phyloP scores from a whole-genome alignment of 1,284 basidiomycete species.

The Stygiomarasmius scandens region DNA sequence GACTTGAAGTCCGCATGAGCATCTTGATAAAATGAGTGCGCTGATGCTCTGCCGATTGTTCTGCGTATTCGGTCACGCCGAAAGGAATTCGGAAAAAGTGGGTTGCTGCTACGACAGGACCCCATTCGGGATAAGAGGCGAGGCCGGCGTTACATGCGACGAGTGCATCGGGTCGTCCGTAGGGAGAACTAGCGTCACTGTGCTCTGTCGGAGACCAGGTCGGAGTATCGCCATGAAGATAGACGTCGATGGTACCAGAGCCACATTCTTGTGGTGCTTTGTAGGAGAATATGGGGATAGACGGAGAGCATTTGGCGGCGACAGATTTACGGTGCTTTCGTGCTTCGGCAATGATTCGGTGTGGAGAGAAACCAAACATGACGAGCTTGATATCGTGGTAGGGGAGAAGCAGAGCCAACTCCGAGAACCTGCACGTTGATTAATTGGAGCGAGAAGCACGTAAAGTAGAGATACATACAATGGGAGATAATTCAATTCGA shows the following conservation, averaged over 20 bases:
- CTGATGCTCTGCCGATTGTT: too few species aligned
- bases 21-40: too few species aligned
- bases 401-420: conserved; percentile 42
- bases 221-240: conserved; percentile 31
- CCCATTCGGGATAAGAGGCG: conserved; percentile 37
- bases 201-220: conserved; percentile 1
- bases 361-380: conserved; percentile 37
- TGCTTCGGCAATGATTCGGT: conserved; percentile 24
- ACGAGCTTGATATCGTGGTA: conserved; percentile 41
- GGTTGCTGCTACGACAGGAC: conserved; percentile 32
- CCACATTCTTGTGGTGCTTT: conserved; percentile 36
- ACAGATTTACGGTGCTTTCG: too few species aligned
- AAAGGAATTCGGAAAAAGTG: conserved; percentile 20
- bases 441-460: conserved; percentile 1
- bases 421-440: conserved; percentile 34
- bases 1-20: neutral
- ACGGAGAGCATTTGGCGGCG: conserved; percentile 25
- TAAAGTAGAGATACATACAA: conserved; percentile 30
- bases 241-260: conserved; percentile 30
- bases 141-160: conserved; percentile 36
- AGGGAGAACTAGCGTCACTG: neutral
- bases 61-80: too few species aligned
- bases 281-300: conserved; percentile 35
- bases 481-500: conserved; percentile 46
- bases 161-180: conserved; percentile 33